A percentile compares a stretch with the other conserved stretches of the same genome.
Conservation (phyloP, 1,284 basidiomycete genomes). For the Volvariella volvacea region DNA sequence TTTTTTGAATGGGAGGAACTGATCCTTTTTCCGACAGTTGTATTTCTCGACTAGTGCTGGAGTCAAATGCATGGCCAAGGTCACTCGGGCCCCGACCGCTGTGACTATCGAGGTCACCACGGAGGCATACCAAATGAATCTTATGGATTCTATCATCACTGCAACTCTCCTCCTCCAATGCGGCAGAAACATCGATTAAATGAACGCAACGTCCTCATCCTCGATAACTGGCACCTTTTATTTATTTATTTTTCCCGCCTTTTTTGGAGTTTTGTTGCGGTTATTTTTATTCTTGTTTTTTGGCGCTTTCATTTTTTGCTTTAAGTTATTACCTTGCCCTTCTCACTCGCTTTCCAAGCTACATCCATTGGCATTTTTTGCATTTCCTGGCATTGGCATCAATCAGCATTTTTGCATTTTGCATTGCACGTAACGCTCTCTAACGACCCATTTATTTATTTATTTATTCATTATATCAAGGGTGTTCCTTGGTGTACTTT, state of each 20-base stretch:
- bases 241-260: background rate
- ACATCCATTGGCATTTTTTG: no score
- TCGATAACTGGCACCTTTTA: conserved; percentile 2
- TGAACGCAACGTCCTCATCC: conserved; percentile 1
- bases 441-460: no score
- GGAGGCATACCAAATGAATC: conserved; percentile 36
- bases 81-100: conserved; percentile 29
- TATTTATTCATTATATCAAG: no score
- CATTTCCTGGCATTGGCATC: no score
- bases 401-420: no score
- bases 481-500: no score
- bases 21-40: background rate
- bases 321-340: no score
- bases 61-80: conserved; percentile 31
- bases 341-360: no score
- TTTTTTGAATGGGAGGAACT: background rate
- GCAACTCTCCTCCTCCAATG: conserved; percentile 41
- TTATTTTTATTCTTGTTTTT: background rate
- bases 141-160: conserved; percentile 36
- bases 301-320: no score
- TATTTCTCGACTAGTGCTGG: conserved; percentile 10
- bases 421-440: no score
- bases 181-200: conserved; percentile 42
- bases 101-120: conserved; percentile 38
- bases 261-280: conserved; percentile 3